phyloP scores from a whole-genome alignment of 495 filamentous ascomycete species.

The Aspergillus ostianus region DNA sequence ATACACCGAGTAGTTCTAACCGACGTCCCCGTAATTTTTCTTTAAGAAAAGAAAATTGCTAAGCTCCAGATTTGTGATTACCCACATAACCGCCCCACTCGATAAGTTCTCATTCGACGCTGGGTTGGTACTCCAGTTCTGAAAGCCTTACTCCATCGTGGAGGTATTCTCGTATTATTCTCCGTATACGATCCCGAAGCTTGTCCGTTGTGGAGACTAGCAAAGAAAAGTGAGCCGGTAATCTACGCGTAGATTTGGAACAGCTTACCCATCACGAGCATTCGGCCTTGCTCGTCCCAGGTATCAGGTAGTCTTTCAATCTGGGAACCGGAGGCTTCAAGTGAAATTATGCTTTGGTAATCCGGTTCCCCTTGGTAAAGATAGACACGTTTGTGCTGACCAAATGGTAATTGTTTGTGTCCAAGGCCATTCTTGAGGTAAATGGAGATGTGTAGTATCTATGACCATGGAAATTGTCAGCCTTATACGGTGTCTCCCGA shows the following conservation, averaged over 20 bases:
- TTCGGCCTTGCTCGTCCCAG: constrained; percentile 19
- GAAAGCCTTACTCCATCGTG: constrained; percentile 16
- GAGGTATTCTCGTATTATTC: constrained; percentile 15
- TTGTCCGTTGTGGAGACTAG: constrained; percentile 16
- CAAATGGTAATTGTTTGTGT: constrained; percentile 14
- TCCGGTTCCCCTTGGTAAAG: constrained; percentile 20
- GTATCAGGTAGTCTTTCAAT: constrained; percentile 22
- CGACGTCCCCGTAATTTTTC: too few relatives aligned
- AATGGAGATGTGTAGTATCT: constrained; percentile 25
- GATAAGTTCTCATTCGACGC: too few relatives aligned
- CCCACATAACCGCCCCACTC: too few relatives aligned
- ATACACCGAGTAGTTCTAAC: too few relatives aligned
- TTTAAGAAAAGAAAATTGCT: too few relatives aligned
- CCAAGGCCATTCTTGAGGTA: constrained; percentile 18
- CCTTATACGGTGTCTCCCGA: too few relatives aligned
- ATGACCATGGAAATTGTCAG: too few relatives aligned
- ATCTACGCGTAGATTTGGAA: too few relatives aligned
- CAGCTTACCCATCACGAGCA: constrained; percentile 22
- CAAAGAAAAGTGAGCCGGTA: too few relatives aligned
- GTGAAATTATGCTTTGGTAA: constrained; percentile 19
- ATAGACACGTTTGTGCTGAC: constrained; percentile 16
- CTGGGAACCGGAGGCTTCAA: constrained; percentile 16
- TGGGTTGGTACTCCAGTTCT: constrained; percentile 25
- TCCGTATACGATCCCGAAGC: constrained; percentile 18
- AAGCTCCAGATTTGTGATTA: too few relatives aligned